These are phyloP conservation scores for Cystofilobasidium bisporidii DNA, from an alignment of 768 basidiomycete genomes.

Conservation along the genomic window DNA sequence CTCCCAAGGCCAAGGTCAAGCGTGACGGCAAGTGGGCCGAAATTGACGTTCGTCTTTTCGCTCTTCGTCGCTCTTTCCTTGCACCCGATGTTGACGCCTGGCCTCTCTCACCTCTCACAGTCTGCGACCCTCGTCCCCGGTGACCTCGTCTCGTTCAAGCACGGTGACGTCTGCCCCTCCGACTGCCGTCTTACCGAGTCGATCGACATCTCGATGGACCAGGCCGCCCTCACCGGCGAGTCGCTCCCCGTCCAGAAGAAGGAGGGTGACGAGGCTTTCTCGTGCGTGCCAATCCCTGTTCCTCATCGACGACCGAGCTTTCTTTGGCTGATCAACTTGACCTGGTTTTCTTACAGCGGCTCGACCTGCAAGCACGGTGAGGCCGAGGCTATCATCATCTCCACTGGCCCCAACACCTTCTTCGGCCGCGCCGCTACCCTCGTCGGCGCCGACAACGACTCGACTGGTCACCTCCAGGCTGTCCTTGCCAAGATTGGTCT, in stretches of 20 bases:
- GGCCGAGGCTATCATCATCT: conserved; percentile 96
- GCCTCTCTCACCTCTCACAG: conserved; percentile 14
- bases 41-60: conserved; percentile 50
- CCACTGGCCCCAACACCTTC: conserved; percentile 89
- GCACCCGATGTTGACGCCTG: not conserved
- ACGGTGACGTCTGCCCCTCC: conserved; percentile 95
- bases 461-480: conserved; percentile 95
- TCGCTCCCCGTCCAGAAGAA: conserved; percentile 90
- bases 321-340: too few species aligned
- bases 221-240: conserved; percentile 96
- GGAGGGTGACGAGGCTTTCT: conserved; percentile 92
- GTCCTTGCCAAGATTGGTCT: conserved; percentile 96
- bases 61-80: not conserved
- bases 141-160: conserved; percentile 96
- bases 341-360: too few species aligned
- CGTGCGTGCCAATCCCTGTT: too few species aligned
- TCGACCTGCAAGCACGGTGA: conserved; percentile 99
- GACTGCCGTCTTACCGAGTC: conserved; percentile 95
- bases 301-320: too few species aligned
- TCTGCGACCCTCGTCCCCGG: conserved; percentile 83
- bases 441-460: conserved; percentile 94
- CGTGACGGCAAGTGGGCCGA: conserved; percentile 77
- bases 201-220: conserved; percentile 96
- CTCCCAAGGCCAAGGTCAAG: conserved; percentile 91
- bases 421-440: conserved; percentile 97